These are phyloP conservation scores for Spirogloea muscicola DNA, from an alignment of 139 green algal genomes.

Conservation along the genomic window DNA sequence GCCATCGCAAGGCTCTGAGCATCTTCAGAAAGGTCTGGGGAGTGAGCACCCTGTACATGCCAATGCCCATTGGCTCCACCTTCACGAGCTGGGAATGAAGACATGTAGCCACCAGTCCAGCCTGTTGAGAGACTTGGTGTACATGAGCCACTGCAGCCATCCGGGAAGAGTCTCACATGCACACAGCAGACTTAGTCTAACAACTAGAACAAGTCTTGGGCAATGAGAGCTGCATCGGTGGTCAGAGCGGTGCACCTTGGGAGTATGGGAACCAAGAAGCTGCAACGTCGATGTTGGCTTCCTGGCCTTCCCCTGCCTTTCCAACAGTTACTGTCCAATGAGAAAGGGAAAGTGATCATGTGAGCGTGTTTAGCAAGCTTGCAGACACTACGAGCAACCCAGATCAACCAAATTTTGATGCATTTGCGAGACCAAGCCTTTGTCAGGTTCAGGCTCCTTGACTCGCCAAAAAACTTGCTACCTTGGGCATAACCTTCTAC, in stretches of 20 bases:
- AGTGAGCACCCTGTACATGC: background rate
- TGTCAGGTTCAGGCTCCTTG: too few species aligned
- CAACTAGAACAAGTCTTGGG: background rate
- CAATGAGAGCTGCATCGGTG: background rate
- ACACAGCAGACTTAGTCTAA: background rate
- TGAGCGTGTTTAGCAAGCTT: background rate
- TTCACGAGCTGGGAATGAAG: background rate
- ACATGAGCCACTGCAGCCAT: background rate
- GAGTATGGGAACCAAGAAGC: conserved; percentile 43
- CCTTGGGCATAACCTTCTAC: too few species aligned
- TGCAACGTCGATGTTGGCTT: conserved; percentile 41
- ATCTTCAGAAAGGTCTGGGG: background rate
- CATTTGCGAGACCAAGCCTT: too few species aligned
- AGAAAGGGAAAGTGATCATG: background rate
- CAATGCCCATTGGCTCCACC: background rate
- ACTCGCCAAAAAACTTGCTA: too few species aligned
- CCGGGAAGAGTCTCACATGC: background rate
- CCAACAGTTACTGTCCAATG: conserved; percentile 33
- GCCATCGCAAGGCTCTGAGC: background rate
- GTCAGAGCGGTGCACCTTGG: conserved; percentile 13
- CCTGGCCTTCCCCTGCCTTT: conserved; percentile 22
- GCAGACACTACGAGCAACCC: background rate
- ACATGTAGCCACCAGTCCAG: conserved; percentile 23
- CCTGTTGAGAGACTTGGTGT: conserved; percentile 4
- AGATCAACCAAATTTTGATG: too few species aligned